A percentile compares a stretch with the other conserved stretches of the same genome.
Conservation (phyloP, 805 yeast genomes). For the Wickerhamomyces tratensis region DNA sequence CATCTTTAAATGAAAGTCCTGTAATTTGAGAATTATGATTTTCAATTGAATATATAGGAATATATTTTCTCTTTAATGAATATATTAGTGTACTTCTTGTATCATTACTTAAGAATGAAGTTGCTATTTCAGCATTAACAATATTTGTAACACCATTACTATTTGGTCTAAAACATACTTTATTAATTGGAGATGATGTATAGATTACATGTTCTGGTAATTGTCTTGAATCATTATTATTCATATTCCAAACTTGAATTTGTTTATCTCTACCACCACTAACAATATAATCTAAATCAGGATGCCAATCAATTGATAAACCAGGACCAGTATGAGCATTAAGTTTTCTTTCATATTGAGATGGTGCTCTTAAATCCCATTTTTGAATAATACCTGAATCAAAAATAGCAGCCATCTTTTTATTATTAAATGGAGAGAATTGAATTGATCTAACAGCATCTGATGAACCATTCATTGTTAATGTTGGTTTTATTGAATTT, state of each 20-base stretch:
- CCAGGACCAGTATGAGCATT: conserved; percentile 93
- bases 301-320: conserved; percentile 81
- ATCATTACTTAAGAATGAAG: conserved; percentile 66
- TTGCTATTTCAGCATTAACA: conserved; percentile 58
- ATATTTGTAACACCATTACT: conserved; percentile 27
- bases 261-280: conserved; percentile 92
- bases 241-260: conserved; percentile 67
- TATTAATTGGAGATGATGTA: conserved; percentile 72
- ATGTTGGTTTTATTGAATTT: conserved; percentile 33
- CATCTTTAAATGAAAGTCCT: conserved; percentile 47
- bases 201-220: conserved; percentile 63
- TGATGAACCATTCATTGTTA: conserved; percentile 49
- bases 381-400: conserved; percentile 84
- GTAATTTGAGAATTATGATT: conserved; percentile 39
- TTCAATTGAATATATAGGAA: conserved; percentile 52
- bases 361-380: conserved; percentile 74
- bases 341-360: conserved; percentile 54
- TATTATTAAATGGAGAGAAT: conserved; percentile 42
- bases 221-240: conserved; percentile 23
- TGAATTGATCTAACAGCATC: conserved; percentile 60
- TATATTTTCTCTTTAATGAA: conserved; percentile 57
- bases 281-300: conserved; percentile 65
- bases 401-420: conserved; percentile 66
- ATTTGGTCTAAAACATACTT: conserved; percentile 59
- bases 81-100: conserved; percentile 55